Evolutionary conservation across 768 basidiomycete species (phyloP).

Genomic region (Tephrocybe sp.): DNA sequence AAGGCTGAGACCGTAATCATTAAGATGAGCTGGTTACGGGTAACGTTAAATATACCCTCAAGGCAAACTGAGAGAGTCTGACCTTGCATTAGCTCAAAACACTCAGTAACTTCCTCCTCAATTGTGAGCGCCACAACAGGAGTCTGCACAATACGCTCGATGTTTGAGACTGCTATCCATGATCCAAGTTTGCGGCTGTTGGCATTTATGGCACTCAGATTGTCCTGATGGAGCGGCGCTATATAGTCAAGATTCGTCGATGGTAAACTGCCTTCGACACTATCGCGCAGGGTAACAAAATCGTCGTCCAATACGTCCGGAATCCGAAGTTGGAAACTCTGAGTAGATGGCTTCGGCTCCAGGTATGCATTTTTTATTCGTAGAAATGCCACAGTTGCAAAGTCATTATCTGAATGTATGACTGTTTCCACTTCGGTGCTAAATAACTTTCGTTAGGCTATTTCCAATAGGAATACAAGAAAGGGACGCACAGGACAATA

Average conservation of each 20-base stretch:
- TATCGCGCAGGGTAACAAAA: conserved; percentile 29
- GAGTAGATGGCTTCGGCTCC: conserved; percentile 44
- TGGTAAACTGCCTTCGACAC: conserved; percentile 10
- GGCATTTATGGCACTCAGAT: not conserved
- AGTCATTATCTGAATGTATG: conserved; percentile 76
- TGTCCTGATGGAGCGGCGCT: not conserved
- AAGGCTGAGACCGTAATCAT: conserved; percentile 45
- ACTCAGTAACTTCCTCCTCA: conserved; percentile 70
- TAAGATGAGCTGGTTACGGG: conserved; percentile 52
- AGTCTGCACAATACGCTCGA: conserved; percentile 32
- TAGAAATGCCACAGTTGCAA: conserved; percentile 91
- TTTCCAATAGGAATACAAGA: not conserved
- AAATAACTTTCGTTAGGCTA: not conserved
- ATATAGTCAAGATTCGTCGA: not conserved
- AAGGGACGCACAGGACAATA: conserved; percentile 62
- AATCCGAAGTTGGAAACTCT: conserved; percentile 24
- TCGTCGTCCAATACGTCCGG: conserved; percentile 57
- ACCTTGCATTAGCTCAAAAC: conserved; percentile 56
- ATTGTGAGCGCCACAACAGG: conserved; percentile 37
- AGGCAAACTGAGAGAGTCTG: not conserved
- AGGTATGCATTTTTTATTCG: conserved; percentile 72
- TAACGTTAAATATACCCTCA: not conserved
- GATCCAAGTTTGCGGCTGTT: conserved; percentile 37
- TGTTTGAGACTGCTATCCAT: conserved; percentile 74
- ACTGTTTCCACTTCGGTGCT: conserved; percentile 71